phyloP scores from a whole-genome alignment of 192 early-diverging fungal genomes.

The Globomyces pollinis-pini region DNA sequence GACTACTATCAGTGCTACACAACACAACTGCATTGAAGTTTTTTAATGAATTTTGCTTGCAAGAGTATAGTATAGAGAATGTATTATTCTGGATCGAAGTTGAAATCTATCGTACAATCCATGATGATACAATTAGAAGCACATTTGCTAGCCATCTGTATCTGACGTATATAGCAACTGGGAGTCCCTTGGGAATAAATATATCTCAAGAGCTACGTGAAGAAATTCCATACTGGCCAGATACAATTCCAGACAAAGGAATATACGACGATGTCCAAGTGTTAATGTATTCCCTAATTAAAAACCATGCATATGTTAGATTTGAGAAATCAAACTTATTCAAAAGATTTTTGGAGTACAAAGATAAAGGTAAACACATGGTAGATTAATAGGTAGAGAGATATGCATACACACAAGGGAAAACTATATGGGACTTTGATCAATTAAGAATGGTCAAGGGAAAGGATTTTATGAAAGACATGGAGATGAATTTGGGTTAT shows the following conservation, averaged over 20 bases:
- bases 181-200: slow-evolving; percentile 65
- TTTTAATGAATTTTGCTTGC: slow-evolving; percentile 51
- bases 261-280: slow-evolving; percentile 79
- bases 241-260: slow-evolving; percentile 37
- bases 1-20: slow-evolving; percentile 25
- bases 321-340: slow-evolving; percentile 57
- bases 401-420: slow-evolving; percentile 7
- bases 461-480: background rate
- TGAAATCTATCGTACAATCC: slow-evolving; percentile 57
- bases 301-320: slow-evolving; percentile 62
- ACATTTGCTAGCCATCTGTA: slow-evolving; percentile 55
- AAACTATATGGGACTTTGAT: slow-evolving; percentile 10
- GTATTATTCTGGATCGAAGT: slow-evolving; percentile 79
- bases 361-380: slow-evolving; percentile 30
- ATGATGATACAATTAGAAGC: background rate
- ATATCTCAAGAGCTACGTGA: slow-evolving; percentile 60
- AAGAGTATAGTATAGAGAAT: slow-evolving; percentile 73
- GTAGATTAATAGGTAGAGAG: slow-evolving; percentile 7
- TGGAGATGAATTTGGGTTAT: background rate
- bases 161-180: slow-evolving; percentile 61
- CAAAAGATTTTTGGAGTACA: slow-evolving; percentile 35
- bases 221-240: background rate
- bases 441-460: background rate
- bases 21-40: slow-evolving; percentile 28
- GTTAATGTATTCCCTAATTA: slow-evolving; percentile 66